Conservation (phyloP, 305 asterid species). For the Caryopteris hybrid region DNA sequence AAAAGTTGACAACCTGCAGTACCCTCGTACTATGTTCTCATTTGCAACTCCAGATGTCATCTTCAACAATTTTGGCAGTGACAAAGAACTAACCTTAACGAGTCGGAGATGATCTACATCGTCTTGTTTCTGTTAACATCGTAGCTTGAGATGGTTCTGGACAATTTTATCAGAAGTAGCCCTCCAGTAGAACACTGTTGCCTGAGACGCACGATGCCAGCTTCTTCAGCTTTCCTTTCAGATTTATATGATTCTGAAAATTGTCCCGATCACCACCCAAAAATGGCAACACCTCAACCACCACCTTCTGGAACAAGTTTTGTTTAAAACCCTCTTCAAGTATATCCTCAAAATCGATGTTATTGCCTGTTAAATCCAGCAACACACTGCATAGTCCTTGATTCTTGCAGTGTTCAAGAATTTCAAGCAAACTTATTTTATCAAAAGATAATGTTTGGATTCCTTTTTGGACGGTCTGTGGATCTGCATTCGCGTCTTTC, state of each 20-base stretch:
- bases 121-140: no score
- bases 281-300: slow-evolving; percentile 70
- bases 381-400: slow-evolving; percentile 73
- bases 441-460: slow-evolving; percentile 41
- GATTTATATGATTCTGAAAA: slow-evolving; percentile 14
- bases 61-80: no score
- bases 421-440: slow-evolving; percentile 36
- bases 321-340: slow-evolving; percentile 60
- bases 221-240: slow-evolving; percentile 37
- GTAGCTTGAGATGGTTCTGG: background rate
- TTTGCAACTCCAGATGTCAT: no score
- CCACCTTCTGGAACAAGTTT: slow-evolving; percentile 65
- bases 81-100: background rate
- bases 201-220: slow-evolving; percentile 45
- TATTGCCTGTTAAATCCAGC: slow-evolving; percentile 52
- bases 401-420: slow-evolving; percentile 65
- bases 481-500: slow-evolving; percentile 23
- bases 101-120: no score
- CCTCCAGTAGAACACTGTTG: slow-evolving; percentile 60
- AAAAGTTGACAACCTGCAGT: no score
- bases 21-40: no score
- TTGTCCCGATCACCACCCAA: slow-evolving; percentile 35
- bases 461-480: slow-evolving; percentile 35
- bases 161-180: slow-evolving; percentile 47
- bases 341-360: slow-evolving; percentile 45